These are phyloP conservation scores for Talaromyces sp. DNA, from an alignment of 2,329 filamentous ascomycete species.

Conservation along the genomic window DNA sequence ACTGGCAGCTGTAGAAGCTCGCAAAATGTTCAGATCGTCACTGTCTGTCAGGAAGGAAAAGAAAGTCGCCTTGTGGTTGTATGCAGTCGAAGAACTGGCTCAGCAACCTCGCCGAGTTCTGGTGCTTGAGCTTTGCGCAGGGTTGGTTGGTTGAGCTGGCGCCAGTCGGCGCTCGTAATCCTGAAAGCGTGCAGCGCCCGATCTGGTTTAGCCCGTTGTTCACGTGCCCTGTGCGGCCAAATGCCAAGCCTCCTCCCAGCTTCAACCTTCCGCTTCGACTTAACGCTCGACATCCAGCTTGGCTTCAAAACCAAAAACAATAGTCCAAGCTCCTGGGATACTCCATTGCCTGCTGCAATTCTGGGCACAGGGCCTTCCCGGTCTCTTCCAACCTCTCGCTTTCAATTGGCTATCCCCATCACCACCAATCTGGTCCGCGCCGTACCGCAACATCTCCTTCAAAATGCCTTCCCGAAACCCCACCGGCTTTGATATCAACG, in stretches of 20 bases:
- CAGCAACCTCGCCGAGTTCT: conserved; percentile 1
- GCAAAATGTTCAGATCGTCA: neutral
- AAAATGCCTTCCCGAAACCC: conserved; percentile 60
- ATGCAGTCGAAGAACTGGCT: neutral
- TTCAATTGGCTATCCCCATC: conserved; percentile 1
- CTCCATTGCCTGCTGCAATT: neutral
- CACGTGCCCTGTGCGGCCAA: conserved; percentile 16
- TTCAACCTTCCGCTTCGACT: neutral
- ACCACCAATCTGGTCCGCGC: neutral
- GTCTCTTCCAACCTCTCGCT: neutral
- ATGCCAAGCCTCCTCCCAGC: conserved; percentile 20
- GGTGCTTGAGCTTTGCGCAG: neutral
- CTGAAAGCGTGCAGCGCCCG: conserved; percentile 5
- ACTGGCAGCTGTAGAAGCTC: neutral
- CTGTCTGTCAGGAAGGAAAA: neutral
- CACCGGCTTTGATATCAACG: conserved; percentile 86
- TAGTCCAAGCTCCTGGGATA: conserved; percentile 12
- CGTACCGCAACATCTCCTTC: conserved; percentile 5
- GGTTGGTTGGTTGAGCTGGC: conserved; percentile 3
- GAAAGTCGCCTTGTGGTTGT: neutral
- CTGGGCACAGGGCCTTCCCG: neutral
- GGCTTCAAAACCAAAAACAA: conserved; percentile 3
- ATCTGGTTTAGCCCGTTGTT: conserved; percentile 27
- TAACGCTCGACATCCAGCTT: conserved; percentile 2
- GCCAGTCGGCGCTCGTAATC: conserved; percentile 4